Evolutionary conservation across 352 stramenopile genomes (phyloP).

Genomic region (Phytophthora fragariae): DNA sequence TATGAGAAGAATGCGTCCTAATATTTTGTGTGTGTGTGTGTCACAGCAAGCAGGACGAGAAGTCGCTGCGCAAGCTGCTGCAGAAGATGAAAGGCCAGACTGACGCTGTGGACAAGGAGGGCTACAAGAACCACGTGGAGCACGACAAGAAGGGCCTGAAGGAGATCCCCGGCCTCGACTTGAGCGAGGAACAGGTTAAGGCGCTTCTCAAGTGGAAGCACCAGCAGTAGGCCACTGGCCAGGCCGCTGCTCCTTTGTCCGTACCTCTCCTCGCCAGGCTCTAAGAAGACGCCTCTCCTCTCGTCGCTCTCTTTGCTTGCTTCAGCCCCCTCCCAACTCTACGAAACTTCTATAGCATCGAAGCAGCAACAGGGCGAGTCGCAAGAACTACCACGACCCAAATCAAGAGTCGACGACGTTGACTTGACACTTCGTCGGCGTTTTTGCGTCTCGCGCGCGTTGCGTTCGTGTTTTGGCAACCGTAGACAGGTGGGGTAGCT

Average conservation of each 20-base stretch:
- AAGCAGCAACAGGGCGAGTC: conserved; percentile 18
- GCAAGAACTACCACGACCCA: conserved; percentile 20
- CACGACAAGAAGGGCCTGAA: conserved; percentile 82
- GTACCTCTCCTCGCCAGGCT: conserved; percentile 7
- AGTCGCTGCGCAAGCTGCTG: conserved; percentile 85
- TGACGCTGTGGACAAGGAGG: conserved; percentile 65
- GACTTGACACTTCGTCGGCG: conserved; percentile 4
- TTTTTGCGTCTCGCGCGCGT: conserved; percentile 17
- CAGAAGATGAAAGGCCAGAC: conserved; percentile 90
- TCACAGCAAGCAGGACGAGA: conserved; percentile 88
- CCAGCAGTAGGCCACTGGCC: conserved; percentile 67
- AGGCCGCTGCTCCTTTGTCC: conserved; percentile 5
- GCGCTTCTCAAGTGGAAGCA: conserved; percentile 92
- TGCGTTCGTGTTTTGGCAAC: conserved; percentile 15
- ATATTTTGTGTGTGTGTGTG: conserved; percentile 4
- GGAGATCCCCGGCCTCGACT: conserved; percentile 66
- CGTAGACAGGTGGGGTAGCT: neutral
- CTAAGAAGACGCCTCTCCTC: conserved; percentile 11
- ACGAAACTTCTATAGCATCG: conserved; percentile 13
- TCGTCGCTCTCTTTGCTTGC: neutral
- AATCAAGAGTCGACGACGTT: conserved; percentile 15
- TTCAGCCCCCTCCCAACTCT: neutral
- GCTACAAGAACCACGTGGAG: conserved; percentile 75
- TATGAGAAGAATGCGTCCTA: neutral
- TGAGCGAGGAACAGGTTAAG: conserved; percentile 73